phyloP scores from a whole-genome alignment of 83 land plant genomes.

The Picea abies region DNA sequence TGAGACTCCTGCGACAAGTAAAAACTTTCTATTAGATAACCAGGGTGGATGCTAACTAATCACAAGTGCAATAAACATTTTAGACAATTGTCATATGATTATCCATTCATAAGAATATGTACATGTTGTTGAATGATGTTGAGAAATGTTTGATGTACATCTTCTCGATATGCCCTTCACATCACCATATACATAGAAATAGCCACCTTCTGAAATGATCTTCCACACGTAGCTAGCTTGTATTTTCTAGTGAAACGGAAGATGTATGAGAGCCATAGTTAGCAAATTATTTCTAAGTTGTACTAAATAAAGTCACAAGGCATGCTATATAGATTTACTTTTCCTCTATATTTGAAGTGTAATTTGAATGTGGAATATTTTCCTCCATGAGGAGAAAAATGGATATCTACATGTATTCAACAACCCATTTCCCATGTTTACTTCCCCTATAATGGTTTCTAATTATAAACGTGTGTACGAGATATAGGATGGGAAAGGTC shows the following conservation, averaged over 20 bases:
- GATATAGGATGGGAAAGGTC: too few relatives aligned
- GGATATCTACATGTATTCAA: background rate
- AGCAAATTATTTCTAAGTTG: background rate
- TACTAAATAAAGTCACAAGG: background rate
- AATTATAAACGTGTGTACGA: too few relatives aligned
- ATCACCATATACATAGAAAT: conserved; percentile 60
- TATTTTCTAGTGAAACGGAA: background rate
- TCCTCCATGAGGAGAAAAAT: background rate
- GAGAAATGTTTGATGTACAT: conserved; percentile 41
- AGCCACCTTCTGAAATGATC: conserved; percentile 18
- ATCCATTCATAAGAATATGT: background rate
- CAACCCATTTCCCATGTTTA: too few relatives aligned
- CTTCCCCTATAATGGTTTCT: too few relatives aligned
- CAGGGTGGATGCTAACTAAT: background rate
- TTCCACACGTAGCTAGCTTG: background rate
- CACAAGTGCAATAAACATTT: background rate
- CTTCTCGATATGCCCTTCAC: conserved; percentile 57
- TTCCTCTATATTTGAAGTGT: background rate
- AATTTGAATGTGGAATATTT: background rate
- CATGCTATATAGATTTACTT: background rate
- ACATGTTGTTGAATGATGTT: conserved; percentile 30
- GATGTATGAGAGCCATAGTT: background rate
- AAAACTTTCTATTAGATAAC: background rate
- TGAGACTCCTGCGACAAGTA: conserved; percentile 27
- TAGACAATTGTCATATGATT: background rate